Evolutionary conservation across 805 yeast species (phyloP).

Genomic region (Cyberlindnera mississippiensis): DNA sequence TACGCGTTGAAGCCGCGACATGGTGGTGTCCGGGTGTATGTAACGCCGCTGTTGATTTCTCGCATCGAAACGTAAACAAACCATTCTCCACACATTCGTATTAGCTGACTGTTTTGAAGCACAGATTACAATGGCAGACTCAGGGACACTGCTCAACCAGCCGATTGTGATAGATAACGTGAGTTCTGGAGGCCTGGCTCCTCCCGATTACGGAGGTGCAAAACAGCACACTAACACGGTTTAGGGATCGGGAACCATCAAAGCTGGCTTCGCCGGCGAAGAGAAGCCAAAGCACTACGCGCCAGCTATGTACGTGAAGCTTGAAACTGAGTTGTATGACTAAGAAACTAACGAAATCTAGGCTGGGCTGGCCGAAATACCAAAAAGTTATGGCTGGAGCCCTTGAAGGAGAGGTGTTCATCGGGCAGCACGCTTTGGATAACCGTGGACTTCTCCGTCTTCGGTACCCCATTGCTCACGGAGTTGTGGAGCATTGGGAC

Average conservation of each 20-base stretch:
- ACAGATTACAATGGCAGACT: not conserved
- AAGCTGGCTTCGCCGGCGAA: constrained; percentile 93
- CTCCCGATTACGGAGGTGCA: no score
- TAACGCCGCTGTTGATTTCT: no score
- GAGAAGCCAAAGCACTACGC: constrained; percentile 67
- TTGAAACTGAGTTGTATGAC: not conserved
- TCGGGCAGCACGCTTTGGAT: constrained; percentile 74
- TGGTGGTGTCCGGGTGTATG: not conserved
- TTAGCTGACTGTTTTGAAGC: not conserved
- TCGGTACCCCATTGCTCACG: constrained; percentile 73
- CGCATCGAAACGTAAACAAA: constrained; percentile 12
- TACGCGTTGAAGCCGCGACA: not conserved
- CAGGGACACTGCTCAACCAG: constrained; percentile 48
- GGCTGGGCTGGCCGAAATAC: constrained; percentile 81
- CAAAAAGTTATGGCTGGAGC: constrained; percentile 77
- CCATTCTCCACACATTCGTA: not conserved
- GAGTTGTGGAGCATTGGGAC: constrained; percentile 76
- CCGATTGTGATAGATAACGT: constrained; percentile 73
- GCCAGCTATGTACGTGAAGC: constrained; percentile 49
- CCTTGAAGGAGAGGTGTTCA: constrained; percentile 58
- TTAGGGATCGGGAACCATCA: constrained; percentile 74
- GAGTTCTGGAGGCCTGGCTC: constrained; percentile 13
- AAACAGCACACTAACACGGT: constrained; percentile 6
- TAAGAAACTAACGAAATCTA: constrained; percentile 7
- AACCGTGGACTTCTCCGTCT: constrained; percentile 73